phyloP scores from a whole-genome alignment of 2,329 filamentous ascomycete species.

The Venturiaceae sp. region DNA sequence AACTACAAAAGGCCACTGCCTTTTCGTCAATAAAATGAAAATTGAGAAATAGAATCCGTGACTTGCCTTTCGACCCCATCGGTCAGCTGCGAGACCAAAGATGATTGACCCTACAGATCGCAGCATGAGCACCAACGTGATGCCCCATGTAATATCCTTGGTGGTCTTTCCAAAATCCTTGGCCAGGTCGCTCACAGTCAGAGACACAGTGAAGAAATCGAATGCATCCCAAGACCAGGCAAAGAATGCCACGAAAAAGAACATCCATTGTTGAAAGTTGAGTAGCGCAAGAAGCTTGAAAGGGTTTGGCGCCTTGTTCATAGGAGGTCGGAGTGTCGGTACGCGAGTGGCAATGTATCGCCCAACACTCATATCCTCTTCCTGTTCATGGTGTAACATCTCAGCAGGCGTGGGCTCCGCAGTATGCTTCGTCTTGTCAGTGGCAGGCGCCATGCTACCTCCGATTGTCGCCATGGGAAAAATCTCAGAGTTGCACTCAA shows the following conservation, averaged over 20 bases:
- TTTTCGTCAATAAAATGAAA: constrained; percentile 15
- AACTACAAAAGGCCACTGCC: constrained; percentile 42
- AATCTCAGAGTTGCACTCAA: too few relatives aligned
- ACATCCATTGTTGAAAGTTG: constrained; percentile 13
- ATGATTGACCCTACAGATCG: constrained; percentile 48
- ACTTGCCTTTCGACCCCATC: constrained; percentile 40
- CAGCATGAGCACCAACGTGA: constrained; percentile 50
- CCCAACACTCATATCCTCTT: neutral
- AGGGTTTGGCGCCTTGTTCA: constrained; percentile 40
- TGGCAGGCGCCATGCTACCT: too few relatives aligned
- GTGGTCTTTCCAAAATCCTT: constrained; percentile 43
- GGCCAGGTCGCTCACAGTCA: constrained; percentile 42
- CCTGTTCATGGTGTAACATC: neutral
- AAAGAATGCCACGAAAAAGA: constrained; percentile 12
- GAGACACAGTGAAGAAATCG: constrained; percentile 44
- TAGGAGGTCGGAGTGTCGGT: constrained; percentile 39
- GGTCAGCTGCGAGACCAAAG: constrained; percentile 45
- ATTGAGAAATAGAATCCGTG: neutral
- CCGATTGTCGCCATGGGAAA: neutral
- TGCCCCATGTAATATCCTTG: constrained; percentile 31
- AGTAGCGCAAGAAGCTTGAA: constrained; percentile 29
- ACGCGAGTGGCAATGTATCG: constrained; percentile 39
- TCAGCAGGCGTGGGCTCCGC: neutral
- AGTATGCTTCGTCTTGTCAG: too few relatives aligned
- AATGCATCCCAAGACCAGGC: constrained; percentile 53